phyloP scores from a whole-genome alignment of 106 monocot genomes.

The Hemerocallis citrina region DNA sequence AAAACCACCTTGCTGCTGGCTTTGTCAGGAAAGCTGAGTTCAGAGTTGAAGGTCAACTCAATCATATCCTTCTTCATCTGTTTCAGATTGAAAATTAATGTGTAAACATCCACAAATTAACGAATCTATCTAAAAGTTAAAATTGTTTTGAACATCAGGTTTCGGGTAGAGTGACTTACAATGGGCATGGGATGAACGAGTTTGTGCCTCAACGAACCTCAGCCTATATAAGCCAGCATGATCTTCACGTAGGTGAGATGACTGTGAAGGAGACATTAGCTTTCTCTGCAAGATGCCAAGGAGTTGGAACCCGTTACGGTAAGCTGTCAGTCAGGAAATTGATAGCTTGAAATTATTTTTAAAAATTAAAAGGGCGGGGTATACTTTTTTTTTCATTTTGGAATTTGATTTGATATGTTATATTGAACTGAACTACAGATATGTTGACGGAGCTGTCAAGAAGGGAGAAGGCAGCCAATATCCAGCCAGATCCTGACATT shows the following conservation, averaged over 20 bases:
- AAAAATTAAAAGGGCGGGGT: too few species aligned
- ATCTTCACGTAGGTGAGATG: constrained; percentile 13
- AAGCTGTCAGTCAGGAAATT: neutral
- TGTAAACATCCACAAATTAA: neutral
- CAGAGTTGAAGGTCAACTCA: neutral
- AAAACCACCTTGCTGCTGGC: constrained; percentile 7
- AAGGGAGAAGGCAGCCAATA: constrained; percentile 56
- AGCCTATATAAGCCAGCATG: constrained; percentile 12
- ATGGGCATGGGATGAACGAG: constrained; percentile 3
- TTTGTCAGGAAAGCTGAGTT: neutral
- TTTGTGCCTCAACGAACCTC: constrained; percentile 4
- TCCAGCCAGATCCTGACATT: constrained; percentile 52
- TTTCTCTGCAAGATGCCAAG: constrained; percentile 9
- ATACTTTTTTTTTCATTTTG: too few species aligned
- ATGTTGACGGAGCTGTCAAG: constrained; percentile 49
- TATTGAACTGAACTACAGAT: constrained; percentile 16
- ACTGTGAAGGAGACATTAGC: constrained; percentile 9
- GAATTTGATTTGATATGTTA: too few species aligned
- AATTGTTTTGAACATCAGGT: neutral
- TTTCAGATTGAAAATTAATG: neutral
- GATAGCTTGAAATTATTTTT: neutral
- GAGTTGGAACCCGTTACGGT: constrained; percentile 10
- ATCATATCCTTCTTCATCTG: neutral
- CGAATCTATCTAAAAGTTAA: neutral
- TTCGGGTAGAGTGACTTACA: constrained; percentile 5